These are phyloP conservation scores for Monilinia laxa DNA, from an alignment of 2,329 filamentous ascomycete species.

Conservation along the genomic window DNA sequence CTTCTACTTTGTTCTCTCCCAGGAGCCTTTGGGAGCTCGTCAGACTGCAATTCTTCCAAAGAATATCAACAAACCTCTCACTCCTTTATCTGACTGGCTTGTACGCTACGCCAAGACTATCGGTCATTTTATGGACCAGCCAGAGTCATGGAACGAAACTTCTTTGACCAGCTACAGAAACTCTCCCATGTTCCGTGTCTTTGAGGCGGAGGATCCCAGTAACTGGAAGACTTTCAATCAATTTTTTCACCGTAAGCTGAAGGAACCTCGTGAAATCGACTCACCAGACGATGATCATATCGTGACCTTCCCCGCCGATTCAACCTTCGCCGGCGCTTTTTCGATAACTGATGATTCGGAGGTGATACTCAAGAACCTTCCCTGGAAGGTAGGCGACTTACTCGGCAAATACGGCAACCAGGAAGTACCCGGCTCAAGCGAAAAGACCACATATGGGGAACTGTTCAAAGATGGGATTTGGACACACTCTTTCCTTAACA, in stretches of 20 bases:
- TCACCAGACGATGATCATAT: constrained; percentile 43
- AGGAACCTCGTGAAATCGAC: constrained; percentile 41
- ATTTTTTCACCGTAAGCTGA: constrained; percentile 44
- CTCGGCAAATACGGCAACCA: constrained; percentile 30
- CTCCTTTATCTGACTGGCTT: constrained; percentile 43
- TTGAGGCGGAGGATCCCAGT: constrained; percentile 41
- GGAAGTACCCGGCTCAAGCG: constrained; percentile 1
- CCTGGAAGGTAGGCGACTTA: constrained; percentile 43
- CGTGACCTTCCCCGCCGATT: constrained; percentile 45
- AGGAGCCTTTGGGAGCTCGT: constrained; percentile 37
- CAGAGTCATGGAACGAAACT: constrained; percentile 40
- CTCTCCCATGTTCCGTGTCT: constrained; percentile 39
- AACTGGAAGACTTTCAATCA: constrained; percentile 45
- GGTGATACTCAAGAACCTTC: constrained; percentile 43
- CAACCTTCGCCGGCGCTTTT: constrained; percentile 38
- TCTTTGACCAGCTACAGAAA: constrained; percentile 41
- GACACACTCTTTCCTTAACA: constrained; percentile 45
- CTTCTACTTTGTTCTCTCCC: constrained; percentile 46
- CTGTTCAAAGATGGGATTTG: constrained; percentile 45
- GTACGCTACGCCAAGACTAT: constrained; percentile 43
- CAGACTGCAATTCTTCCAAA: constrained; percentile 40
- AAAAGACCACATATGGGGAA: constrained; percentile 39
- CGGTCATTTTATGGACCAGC: constrained; percentile 42
- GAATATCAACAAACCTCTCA: constrained; percentile 38
- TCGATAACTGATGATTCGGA: constrained; percentile 33